phyloP scores from a whole-genome alignment of 805 yeast species.

The Henningerozyma blattae region DNA sequence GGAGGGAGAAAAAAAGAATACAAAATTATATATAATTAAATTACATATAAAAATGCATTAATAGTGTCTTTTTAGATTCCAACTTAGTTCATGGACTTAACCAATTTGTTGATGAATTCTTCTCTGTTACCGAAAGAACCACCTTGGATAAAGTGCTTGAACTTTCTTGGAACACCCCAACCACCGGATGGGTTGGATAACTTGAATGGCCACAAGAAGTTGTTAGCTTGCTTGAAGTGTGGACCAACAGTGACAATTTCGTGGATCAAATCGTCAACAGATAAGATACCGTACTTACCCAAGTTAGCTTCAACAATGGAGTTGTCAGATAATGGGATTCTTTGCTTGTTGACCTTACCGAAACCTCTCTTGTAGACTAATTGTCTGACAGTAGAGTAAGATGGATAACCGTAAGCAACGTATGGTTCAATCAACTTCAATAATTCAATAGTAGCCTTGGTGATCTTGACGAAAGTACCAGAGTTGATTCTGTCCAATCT shows the following conservation, averaged over 20 bases:
- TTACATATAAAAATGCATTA: no score
- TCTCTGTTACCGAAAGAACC: conserved; percentile 99
- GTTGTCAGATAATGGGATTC: conserved; percentile 83
- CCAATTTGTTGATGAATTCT: conserved; percentile 87
- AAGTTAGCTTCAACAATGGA: conserved; percentile 75
- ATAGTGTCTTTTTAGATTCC: no score
- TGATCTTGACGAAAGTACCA: conserved; percentile 88
- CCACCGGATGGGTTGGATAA: conserved; percentile 95
- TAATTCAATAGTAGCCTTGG: conserved; percentile 91
- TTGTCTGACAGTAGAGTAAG: conserved; percentile 81
- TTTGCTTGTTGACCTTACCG: conserved; percentile 96
- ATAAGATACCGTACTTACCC: conserved; percentile 87
- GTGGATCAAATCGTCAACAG: conserved; percentile 90
- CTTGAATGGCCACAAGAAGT: conserved; percentile 97
- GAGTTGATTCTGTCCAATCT: conserved; percentile 90
- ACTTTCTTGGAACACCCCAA: conserved; percentile 94
- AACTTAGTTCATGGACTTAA: conserved; percentile 80
- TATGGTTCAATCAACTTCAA: conserved; percentile 91
- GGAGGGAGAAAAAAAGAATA: no score
- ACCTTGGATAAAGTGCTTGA: conserved; percentile 95
- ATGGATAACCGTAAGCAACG: conserved; percentile 97
- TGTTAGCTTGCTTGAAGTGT: conserved; percentile 97
- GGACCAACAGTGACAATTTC: conserved; percentile 95
- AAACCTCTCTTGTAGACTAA: conserved; percentile 94
- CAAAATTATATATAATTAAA: no score